Percentiles rank a stretch among this genome's conserved stretches.
These are phyloP conservation scores for Penicillium sp. DNA, from an alignment of 2,329 filamentous ascomycete genomes.

Conservation along the genomic window DNA sequence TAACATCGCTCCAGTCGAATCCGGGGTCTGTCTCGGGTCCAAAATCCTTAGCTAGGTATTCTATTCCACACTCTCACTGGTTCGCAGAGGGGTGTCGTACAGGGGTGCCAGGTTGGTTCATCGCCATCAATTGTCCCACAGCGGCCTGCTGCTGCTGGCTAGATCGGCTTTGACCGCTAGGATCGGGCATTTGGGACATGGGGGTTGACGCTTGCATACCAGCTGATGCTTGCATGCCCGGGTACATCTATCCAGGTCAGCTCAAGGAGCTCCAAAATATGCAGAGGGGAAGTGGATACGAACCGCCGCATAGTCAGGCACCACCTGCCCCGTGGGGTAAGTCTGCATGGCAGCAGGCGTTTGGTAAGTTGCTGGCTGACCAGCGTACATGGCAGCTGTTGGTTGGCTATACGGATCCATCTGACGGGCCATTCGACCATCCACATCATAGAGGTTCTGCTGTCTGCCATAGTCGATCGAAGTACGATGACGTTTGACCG, in stretches of 20 bases:
- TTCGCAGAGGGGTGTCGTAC: conserved; percentile 33
- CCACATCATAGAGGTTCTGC: conserved; percentile 36
- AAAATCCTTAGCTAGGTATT: conserved; percentile 31
- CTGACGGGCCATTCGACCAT: conserved; percentile 37
- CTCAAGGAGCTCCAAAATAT: background rate
- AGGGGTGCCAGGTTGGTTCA: conserved; percentile 40
- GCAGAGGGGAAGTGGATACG: conserved; percentile 12
- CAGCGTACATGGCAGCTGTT: conserved; percentile 29
- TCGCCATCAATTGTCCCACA: conserved; percentile 38
- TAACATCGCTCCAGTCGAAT: conserved; percentile 39
- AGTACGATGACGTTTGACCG: conserved; percentile 41
- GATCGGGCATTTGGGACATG: conserved; percentile 37
- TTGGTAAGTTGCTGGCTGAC: conserved; percentile 34
- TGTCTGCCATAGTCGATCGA: conserved; percentile 39
- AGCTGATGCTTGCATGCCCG: conserved; percentile 23
- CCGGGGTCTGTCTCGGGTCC: conserved; percentile 30
- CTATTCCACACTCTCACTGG: conserved; percentile 22
- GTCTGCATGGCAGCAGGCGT: conserved; percentile 34
- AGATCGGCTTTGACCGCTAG: conserved; percentile 31
- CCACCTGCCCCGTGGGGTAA: conserved; percentile 36
- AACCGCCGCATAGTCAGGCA: conserved; percentile 39
- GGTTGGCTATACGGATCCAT: conserved; percentile 39
- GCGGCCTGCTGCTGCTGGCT: conserved; percentile 34
- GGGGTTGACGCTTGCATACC: conserved; percentile 33
- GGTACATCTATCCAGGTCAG: conserved; percentile 29